Percentiles rank a stretch among this genome's conserved stretches.
Conservation (phyloP, 192 early-diverging fungal genomes). For the Backusella circina region DNA sequence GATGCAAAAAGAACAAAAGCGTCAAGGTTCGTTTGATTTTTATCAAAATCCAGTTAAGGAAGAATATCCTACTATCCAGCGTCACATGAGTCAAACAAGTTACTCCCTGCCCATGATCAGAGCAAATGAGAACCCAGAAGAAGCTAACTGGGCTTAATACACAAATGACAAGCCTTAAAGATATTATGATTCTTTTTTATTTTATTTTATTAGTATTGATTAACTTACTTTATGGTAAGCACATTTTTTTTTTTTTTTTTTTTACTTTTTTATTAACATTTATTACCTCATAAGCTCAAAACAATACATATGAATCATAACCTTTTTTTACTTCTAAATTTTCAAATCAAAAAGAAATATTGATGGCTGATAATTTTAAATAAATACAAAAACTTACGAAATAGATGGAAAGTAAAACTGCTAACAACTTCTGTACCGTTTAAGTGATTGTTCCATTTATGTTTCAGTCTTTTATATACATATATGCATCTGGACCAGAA, state of each 20-base stretch:
- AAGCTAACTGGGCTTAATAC: constrained; percentile 4
- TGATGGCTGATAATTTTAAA: not conserved
- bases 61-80: constrained; percentile 6
- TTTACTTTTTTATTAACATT: not conserved
- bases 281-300: not conserved
- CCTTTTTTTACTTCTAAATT: not conserved
- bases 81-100: not conserved
- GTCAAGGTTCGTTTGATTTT: not conserved
- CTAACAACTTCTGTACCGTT: not conserved
- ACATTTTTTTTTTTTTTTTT: not conserved
- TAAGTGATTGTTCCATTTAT: not conserved
- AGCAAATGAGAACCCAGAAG: constrained; percentile 7
- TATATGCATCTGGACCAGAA: no score
- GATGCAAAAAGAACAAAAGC: not conserved
- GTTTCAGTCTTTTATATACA: not conserved
- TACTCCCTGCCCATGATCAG: constrained; percentile 17
- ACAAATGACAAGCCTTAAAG: not conserved
- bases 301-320: constrained; percentile 1
- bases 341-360: not conserved
- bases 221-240: constrained; percentile 5
- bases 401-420: not conserved
- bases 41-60: not conserved
- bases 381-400: not conserved
- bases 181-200: constrained; percentile 1
- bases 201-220: not conserved